These are phyloP conservation scores for Boletus reticulatus DNA, from an alignment of 768 basidiomycete genomes.

Conservation along the genomic window DNA sequence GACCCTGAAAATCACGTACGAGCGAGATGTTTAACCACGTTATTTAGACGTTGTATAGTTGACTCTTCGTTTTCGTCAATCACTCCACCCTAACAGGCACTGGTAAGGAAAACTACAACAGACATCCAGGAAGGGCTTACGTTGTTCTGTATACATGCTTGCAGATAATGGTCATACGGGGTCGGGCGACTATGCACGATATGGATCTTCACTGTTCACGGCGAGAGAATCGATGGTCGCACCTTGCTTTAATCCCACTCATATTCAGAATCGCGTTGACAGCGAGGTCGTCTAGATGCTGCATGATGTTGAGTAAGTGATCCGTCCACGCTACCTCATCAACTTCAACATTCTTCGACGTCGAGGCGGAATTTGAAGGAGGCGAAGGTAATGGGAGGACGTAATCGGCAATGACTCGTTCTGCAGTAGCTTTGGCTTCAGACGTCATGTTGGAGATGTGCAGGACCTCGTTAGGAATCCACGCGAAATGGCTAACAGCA, in stretches of 20 bases:
- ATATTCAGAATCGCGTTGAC: conserved; percentile 57
- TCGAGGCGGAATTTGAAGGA: conserved; percentile 37
- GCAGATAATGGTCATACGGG: conserved; percentile 65
- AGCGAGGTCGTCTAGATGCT: conserved; percentile 58
- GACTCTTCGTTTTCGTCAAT: conserved; percentile 81
- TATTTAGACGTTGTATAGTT: conserved; percentile 53
- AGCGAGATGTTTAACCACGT: conserved; percentile 55
- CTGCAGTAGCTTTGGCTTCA: conserved; percentile 65
- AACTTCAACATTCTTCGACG: conserved; percentile 48
- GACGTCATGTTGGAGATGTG: conserved; percentile 46
- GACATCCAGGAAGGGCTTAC: conserved; percentile 44
- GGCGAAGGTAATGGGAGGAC: conserved; percentile 75
- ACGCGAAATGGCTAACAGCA: conserved; percentile 79
- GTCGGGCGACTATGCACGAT: conserved; percentile 57
- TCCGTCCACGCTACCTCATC: conserved; percentile 90
- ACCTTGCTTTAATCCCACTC: conserved; percentile 64
- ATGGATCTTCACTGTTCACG: background rate
- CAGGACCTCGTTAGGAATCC: conserved; percentile 85
- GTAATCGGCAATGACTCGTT: conserved; percentile 66
- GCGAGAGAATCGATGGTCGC: conserved; percentile 15
- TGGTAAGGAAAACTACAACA: background rate
- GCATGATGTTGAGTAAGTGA: conserved; percentile 69
- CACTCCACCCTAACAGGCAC: conserved; percentile 70
- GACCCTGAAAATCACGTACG: conserved; percentile 40
- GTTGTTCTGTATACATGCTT: conserved; percentile 78